phyloP scores from a whole-genome alignment of 352 stramenopile genomes.

The Pythium insidiosum region DNA sequence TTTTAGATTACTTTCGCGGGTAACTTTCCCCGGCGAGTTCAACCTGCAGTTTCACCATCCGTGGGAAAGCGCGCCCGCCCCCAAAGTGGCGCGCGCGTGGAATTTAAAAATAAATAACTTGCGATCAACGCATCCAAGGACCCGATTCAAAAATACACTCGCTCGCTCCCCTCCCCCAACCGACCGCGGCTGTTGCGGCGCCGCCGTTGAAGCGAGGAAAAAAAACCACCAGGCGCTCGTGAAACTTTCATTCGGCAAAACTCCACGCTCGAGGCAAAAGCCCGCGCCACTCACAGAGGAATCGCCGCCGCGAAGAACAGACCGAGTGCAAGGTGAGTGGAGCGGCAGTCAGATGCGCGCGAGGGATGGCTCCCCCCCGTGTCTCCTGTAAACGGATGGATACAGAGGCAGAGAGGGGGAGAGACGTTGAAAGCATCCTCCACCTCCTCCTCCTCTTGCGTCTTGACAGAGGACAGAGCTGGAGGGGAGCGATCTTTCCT shows the following conservation, averaged over 20 bases:
- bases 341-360: background rate
- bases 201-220: constrained; percentile 10
- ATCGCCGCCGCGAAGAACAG: constrained; percentile 33
- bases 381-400: background rate
- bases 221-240: constrained; percentile 28
- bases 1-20: constrained; percentile 17
- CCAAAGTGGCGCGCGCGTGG: background rate
- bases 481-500: background rate
- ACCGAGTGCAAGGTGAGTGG: constrained; percentile 28
- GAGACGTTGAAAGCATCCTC: no score
- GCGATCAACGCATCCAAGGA: background rate
- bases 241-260: constrained; percentile 85
- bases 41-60: constrained; percentile 2
- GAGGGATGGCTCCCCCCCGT: no score
- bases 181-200: no score
- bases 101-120: constrained; percentile 17
- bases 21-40: no score
- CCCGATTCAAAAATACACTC: constrained; percentile 25
- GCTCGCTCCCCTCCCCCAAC: no score
- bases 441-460: no score
- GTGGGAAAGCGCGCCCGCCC: background rate
- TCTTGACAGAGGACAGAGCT: background rate
- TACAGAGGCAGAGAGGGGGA: no score
- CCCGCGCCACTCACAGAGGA: constrained; percentile 63
- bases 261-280: constrained; percentile 67